Percentiles rank a stretch among this genome's conserved stretches.
These are phyloP conservation scores for Thraustochytrium sp. DNA, from an alignment of 352 stramenopile genomes.

Conservation along the genomic window DNA sequence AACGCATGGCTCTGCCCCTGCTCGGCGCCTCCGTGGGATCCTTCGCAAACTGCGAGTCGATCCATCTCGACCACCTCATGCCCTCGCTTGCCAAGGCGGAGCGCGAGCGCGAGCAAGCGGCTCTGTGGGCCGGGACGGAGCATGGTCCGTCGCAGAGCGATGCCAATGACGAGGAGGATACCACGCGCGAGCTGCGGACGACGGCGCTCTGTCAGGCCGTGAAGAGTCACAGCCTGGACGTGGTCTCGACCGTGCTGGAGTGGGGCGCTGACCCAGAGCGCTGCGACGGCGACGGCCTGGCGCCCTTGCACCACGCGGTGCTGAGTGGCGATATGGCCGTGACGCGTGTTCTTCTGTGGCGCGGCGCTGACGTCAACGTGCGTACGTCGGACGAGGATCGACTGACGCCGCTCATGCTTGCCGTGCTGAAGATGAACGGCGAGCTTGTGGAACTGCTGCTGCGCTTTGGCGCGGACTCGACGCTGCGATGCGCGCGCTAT, in stretches of 20 bases:
- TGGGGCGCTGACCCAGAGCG: neutral
- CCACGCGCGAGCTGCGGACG: neutral
- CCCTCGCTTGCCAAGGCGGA: no score
- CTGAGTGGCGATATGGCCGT: neutral
- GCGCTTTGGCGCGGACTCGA: neutral
- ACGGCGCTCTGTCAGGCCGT: neutral
- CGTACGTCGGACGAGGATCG: neutral
- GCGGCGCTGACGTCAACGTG: neutral
- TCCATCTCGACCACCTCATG: no score
- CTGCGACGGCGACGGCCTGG: neutral
- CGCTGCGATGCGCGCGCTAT: neutral
- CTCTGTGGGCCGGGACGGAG: neutral
- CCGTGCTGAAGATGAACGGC: neutral
- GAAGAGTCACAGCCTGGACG: neutral
- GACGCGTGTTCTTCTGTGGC: neutral
- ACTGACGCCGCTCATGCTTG: neutral
- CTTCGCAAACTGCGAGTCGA: no score
- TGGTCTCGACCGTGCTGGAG: neutral
- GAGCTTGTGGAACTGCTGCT: neutral
- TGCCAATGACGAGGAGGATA: neutral
- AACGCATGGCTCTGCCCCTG: no score
- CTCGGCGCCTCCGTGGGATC: no score
- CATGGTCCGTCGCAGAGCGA: neutral
- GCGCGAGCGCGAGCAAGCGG: neutral
- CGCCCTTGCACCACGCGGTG: neutral